Evolutionary conservation across 257 asterid species (phyloP).

Genomic region (Ophiorrhiza pumila): DNA sequence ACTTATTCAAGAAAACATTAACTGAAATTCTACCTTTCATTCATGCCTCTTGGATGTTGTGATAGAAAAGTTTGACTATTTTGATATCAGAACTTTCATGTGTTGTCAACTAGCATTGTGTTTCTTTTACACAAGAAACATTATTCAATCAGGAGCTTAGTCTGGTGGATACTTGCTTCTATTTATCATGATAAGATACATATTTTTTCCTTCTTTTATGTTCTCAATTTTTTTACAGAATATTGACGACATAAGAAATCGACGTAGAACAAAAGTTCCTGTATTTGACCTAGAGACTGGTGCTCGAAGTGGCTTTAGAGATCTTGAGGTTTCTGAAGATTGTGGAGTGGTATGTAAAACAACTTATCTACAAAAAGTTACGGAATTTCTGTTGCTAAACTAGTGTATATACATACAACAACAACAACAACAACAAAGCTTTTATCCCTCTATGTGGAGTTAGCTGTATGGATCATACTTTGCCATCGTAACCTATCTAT

Average conservation of each 20-base stretch:
- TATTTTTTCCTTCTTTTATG: background rate
- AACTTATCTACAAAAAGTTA: background rate
- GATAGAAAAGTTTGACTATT: background rate
- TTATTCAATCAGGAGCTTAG: background rate
- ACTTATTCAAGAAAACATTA: background rate
- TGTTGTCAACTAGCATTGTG: background rate
- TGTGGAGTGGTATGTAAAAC: constrained; percentile 81
- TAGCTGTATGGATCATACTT: no score
- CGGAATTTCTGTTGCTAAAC: background rate
- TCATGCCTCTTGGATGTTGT: no score
- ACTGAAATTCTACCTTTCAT: no score
- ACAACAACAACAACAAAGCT: no score
- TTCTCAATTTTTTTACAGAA: constrained; percentile 45
- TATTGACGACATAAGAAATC: constrained; percentile 72
- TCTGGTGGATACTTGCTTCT: background rate
- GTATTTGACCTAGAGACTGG: constrained; percentile 86
- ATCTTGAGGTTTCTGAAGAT: constrained; percentile 92
- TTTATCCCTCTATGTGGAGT: no score
- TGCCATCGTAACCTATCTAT: no score
- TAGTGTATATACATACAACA: background rate
- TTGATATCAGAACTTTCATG: background rate
- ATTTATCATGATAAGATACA: background rate
- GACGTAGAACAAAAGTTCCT: constrained; percentile 80
- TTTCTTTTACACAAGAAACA: background rate
- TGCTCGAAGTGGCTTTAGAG: constrained; percentile 87